Base-by-base conservation (phyloP, 164 flowering plant species). In the Saururus chinensis region DNA sequence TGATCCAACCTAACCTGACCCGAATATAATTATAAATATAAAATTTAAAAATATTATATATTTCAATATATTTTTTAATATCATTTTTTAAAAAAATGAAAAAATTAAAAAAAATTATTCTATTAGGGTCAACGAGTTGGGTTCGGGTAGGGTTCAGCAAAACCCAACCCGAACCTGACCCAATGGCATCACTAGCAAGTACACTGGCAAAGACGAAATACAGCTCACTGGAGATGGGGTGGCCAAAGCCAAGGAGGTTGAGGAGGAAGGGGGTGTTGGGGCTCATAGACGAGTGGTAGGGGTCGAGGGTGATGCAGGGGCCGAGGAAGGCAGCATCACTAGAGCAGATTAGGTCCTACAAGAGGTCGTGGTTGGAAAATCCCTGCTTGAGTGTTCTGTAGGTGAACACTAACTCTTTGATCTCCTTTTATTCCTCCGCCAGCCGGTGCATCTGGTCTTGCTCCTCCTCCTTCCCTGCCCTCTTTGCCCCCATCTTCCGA, bases 341-440 rank as follows among this genome's bases (percentile, higher is more conserved):
- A 61, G 81, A 52, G 16, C 60, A 61, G 54, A 79, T 78, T 62
- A 87, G 64, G 45, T 81, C 83, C 37, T 84, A 72, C 42, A 92
- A 59, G 21, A 92, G 79, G 26, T 7, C 6, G 75, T 92, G 98
- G 65, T 92, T 92, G 55, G 86, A 68, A 81, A 92, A 92, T 9
- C 90, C 92, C 1, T 64, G 70, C 70, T 88, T 92, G 4, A 92
- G 79, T 17, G 98, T 92, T 12, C 98, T 96, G 79, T 92, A 92
- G 22, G 96, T 80, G 86, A 92, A 87, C 56, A 91, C 65, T 4
- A 83, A 74, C 11, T 57, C 41, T 9, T 40, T 25, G 17, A 16
- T 17, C 57, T 8, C 19, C n/a, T 26, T 0, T 19, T 30, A 7
- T 21, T 40, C 60, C 19, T 21, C 60, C 22, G 22, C 14, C 52